phyloP scores from a whole-genome alignment of 2,329 filamentous ascomycete species.

The Curvularia spicifera region DNA sequence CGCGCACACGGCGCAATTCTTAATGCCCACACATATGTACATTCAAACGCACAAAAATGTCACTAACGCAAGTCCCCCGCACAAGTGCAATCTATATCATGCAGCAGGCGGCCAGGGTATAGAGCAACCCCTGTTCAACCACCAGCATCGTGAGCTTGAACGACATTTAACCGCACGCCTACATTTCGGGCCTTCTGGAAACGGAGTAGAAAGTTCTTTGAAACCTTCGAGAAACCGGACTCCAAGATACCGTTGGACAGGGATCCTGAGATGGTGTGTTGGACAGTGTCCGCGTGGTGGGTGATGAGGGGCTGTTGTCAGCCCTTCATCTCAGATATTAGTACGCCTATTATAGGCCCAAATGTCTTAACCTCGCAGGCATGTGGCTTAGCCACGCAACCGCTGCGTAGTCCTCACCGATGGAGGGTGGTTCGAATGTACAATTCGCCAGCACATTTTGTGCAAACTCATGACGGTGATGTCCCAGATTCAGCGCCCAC shows the following conservation, averaged over 20 bases:
- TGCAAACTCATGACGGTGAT: background rate
- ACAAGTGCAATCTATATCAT: constrained; percentile 14
- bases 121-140: constrained; percentile 1
- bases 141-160: constrained; percentile 6
- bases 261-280: background rate
- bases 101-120: constrained; percentile 4
- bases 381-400: constrained; percentile 2
- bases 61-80: constrained; percentile 6
- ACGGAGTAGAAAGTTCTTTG: constrained; percentile 4
- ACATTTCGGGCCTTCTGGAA: constrained; percentile 16
- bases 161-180: constrained; percentile 12
- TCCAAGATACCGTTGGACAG: background rate
- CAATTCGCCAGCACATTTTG: background rate
- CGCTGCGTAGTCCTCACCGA: background rate
- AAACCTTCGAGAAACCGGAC: constrained; percentile 7
- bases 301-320: background rate
- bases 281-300: background rate
- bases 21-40: background rate
- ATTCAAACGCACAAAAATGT: background rate
- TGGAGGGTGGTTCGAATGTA: background rate
- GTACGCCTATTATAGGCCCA: background rate
- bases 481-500: background rate
- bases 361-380: background rate
- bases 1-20: constrained; percentile 1
- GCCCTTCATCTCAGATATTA: background rate